Base-by-base conservation (phyloP, 2,329 filamentous ascomycete species). In the Plenodomus lindquistii region DNA sequence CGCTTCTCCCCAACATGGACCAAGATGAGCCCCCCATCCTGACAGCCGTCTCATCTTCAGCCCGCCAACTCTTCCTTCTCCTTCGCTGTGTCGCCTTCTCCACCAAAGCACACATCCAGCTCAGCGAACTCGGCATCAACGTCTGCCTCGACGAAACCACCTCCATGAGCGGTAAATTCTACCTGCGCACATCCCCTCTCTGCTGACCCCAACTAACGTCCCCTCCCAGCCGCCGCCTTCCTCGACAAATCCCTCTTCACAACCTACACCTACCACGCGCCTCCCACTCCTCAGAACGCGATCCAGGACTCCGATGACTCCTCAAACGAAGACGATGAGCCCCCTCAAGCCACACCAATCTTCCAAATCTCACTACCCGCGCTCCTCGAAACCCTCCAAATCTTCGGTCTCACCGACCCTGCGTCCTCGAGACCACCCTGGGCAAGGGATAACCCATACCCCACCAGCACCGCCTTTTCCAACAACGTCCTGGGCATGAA, bases 101-200 rank as follows among this genome's bases (percentile, higher is more conserved):
- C 24, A 74, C 78, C 37, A 84, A 82, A 66, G 81, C 80, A 9
- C 81, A 82, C 42, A 81, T 86, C n/a, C 88, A 93, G 69, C 89
- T 99, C 51, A 90, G 88, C 11, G 84, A 87, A 44, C 87, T 94
- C 56, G 92, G 92, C 9, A 81, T 99, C 54, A 86, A 90, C 46
- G 94, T 99, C 69, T 87, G 88, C 16, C 91, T 89, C 20, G 91
- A 97, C 65, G 89, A 97, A 66, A 86, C 88, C 10, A 86, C 90
- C 55, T 89, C 93, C 19, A 92, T 97, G 84, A 92, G 97, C 84
- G 91, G 88, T 89, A n/a, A n/a, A n/a, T n/a, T n/a, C n/a, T n/a
- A n/a, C n/a, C n/a, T n/a, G n/a, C n/a, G n/a, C n/a, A 77, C 44
- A 42, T 46, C 41, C 16, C 15, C 19, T 7, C 20, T 37, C 34